phyloP scores from a whole-genome alignment of 2,329 filamentous ascomycete species.

The Arachnopeziza araneosa region DNA sequence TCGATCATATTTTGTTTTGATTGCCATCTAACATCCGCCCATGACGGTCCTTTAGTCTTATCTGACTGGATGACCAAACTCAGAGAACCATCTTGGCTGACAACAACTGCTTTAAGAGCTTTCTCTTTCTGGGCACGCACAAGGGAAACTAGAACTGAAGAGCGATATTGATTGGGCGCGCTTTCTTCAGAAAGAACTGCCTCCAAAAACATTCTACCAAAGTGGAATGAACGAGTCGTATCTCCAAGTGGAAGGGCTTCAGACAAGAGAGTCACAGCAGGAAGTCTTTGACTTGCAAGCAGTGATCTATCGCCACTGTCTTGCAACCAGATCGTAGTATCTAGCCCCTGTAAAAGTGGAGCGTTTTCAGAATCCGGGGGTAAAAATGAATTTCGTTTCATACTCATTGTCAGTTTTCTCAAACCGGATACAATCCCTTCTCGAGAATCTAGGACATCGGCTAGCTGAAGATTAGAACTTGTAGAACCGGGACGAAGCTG shows the following conservation, averaged over 20 bases:
- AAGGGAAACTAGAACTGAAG: slow-evolving; percentile 72
- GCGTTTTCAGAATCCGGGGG: slow-evolving; percentile 58
- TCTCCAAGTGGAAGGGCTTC: slow-evolving; percentile 75
- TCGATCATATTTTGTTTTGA: slow-evolving; percentile 60
- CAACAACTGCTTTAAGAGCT: slow-evolving; percentile 65
- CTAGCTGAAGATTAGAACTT: slow-evolving; percentile 26
- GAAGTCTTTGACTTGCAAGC: slow-evolving; percentile 24
- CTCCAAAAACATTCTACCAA: slow-evolving; percentile 70
- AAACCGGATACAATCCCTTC: slow-evolving; percentile 58
- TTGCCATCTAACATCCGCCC: slow-evolving; percentile 80
- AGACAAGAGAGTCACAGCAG: slow-evolving; percentile 40
- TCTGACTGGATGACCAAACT: slow-evolving; percentile 68
- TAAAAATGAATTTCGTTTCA: slow-evolving; percentile 77
- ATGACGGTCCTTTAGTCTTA: slow-evolving; percentile 63
- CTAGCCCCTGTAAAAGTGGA: slow-evolving; percentile 69
- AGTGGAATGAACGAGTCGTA: slow-evolving; percentile 67
- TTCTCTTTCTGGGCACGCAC: slow-evolving; percentile 64
- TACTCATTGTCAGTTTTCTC: slow-evolving; percentile 70
- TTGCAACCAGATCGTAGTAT: slow-evolving; percentile 75
- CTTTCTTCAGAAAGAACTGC: slow-evolving; percentile 69
- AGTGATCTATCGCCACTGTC: slow-evolving; percentile 42
- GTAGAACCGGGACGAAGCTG: slow-evolving; percentile 6
- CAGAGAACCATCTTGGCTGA: slow-evolving; percentile 73
- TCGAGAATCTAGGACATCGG: slow-evolving; percentile 43
- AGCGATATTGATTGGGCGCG: slow-evolving; percentile 60